Evolutionary conservation across 2,329 filamentous ascomycete genomes (phyloP), one percentile per base, ranked within the genome.

Genomic region (Aciculosporium take): DNA sequence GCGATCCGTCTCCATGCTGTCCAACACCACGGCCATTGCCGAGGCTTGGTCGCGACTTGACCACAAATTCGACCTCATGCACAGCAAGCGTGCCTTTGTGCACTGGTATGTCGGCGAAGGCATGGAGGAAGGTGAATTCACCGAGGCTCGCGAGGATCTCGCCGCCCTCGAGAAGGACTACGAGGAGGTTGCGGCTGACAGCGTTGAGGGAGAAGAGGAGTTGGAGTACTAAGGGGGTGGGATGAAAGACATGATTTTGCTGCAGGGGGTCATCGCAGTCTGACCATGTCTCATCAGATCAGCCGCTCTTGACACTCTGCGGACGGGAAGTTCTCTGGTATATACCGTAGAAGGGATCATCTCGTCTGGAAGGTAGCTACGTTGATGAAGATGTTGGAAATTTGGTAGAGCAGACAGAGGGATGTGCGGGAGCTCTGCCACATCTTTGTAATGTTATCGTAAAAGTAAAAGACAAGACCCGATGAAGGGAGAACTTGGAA

Each of bases 51-150:
- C 76, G 46, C 74, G 77, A 48, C 71, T 83, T 37, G 77, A 81
- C 64, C 68, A 80, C 71, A 83, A 83, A 67, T 83, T 84, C 62
- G 79, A 83, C 53, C 78, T 83, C 54, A 83, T 83, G 79, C 81
- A 83, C 71, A 79, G 72, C 66, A 83, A 83, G 73, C 78, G 79
- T 51, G 79, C 79, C 45, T 83, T 84, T 53, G 79, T 83, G 35
- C 79, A 84, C 66, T 83, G 79, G 79, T 84, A 84, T 51, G 84
- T 91, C 41, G 84, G 84, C 50, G 84, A 91, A 67, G 84, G 84
- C 66, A 91, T 91, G 84, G 84, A 91, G 68, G 84, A 91, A 62
- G 84, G 84, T 54, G 84, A 91, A 64, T 91, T 91, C 68, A 83
- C 79, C 48, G 84, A 91, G 65, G 84, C 84, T 47, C 80, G 84